Conservation (phyloP, 2,329 filamentous ascomycete genomes). For the Colletotrichum melonis region DNA sequence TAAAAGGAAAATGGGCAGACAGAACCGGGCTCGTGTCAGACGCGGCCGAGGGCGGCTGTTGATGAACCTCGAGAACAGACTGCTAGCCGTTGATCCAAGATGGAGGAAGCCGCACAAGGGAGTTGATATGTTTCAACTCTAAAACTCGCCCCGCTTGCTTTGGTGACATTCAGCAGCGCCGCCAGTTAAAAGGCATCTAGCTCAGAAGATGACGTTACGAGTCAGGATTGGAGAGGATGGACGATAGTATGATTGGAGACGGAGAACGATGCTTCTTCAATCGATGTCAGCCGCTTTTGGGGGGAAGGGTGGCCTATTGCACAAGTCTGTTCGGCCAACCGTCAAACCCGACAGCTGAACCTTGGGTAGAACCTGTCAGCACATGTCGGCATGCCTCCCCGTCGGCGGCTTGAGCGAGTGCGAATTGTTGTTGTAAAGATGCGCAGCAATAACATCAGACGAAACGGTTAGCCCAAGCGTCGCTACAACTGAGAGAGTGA, state of each 20-base stretch:
- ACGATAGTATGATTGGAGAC: background rate
- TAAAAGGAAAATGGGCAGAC: constrained; percentile 14
- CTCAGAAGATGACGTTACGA: constrained; percentile 18
- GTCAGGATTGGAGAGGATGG: constrained; percentile 9
- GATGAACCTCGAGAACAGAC: constrained; percentile 1
- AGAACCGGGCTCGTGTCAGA: constrained; percentile 22
- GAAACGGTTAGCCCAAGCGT: constrained; percentile 28
- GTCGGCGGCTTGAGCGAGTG: constrained; percentile 18
- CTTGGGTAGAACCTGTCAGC: constrained; percentile 22
- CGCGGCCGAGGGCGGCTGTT: constrained; percentile 5
- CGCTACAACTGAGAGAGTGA: constrained; percentile 13
- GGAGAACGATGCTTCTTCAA: background rate
- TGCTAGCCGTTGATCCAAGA: background rate
- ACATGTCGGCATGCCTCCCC: constrained; percentile 12
- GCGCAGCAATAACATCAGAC: constrained; percentile 18
- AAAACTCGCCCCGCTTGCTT: constrained; percentile 31
- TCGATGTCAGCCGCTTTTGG: background rate
- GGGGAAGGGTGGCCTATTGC: background rate
- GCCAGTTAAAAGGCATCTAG: constrained; percentile 1
- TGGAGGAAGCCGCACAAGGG: background rate
- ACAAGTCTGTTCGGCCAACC: constrained; percentile 4
- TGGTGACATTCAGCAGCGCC: constrained; percentile 4
- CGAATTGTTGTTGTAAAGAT: constrained; percentile 24
- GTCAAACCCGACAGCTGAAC: constrained; percentile 21
- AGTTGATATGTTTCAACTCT: constrained; percentile 32